Evolutionary conservation across 176 grass and related monocot species (phyloP).

Genomic region (Musa troglodytarum): DNA sequence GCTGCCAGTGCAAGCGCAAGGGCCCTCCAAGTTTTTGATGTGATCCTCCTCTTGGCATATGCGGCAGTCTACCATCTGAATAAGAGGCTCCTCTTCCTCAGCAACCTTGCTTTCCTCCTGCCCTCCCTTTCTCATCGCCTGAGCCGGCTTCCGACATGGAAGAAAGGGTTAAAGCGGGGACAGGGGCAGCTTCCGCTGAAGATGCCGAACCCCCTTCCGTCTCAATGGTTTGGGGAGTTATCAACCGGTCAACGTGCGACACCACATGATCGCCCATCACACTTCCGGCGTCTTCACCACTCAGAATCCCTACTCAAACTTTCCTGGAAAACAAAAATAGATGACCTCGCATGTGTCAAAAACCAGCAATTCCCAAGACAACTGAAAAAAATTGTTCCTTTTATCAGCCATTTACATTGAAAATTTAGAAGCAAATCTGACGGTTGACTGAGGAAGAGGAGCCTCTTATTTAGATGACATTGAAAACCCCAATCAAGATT

Average conservation of each 20-base stretch:
- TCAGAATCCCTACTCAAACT: not conserved
- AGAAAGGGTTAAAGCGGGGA: not conserved
- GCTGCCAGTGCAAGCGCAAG: constrained; percentile 82
- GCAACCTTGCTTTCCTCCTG: constrained; percentile 13
- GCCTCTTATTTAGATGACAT: no score
- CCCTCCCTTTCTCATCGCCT: constrained; percentile 1
- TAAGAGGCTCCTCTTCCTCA: constrained; percentile 43
- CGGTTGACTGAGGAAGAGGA: no score
- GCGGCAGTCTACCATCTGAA: constrained; percentile 68
- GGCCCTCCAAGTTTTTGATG: constrained; percentile 64
- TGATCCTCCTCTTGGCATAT: constrained; percentile 97
- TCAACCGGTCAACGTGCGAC: constrained; percentile 40
- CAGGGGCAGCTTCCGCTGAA: not conserved
- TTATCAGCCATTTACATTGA: not conserved
- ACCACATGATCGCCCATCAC: constrained; percentile 75
- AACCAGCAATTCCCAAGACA: not conserved
- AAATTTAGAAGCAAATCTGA: not conserved
- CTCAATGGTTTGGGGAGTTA: constrained; percentile 3
- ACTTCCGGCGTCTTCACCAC: not conserved
- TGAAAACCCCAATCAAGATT: no score
- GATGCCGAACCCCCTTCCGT: constrained; percentile 1
- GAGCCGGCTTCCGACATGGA: constrained; percentile 7
- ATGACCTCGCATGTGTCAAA: not conserved
- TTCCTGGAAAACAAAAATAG: not conserved
- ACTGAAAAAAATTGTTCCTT: not conserved